Base-by-base conservation (phyloP, 441 rosid species). In the Eruca vesicaria region DNA sequence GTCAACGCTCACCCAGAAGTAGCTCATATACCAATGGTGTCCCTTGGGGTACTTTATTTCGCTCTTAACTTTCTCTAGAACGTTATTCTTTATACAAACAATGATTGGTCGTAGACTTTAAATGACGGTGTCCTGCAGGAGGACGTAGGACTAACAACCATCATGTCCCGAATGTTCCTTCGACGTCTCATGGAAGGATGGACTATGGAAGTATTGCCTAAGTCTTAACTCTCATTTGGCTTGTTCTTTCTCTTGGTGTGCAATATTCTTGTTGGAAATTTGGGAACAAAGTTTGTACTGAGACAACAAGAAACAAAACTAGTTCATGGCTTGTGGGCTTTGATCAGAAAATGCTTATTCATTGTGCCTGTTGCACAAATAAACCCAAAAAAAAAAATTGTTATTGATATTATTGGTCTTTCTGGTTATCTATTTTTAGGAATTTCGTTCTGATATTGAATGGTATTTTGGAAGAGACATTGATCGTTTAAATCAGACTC, bases 161-260 rank as follows among this genome's bases (percentile, higher is more conserved):
- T 83, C 85, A 93, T 32, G 80, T 84, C 69, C 76, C 93, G 28
- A 90, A 84, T 85, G 86, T 89, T 56, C 94, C 87, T 14, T 86
- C 98, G 9, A 73, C 97, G 82, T 88, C 94, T 67, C 93, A 93
- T 57, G 97, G 96, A 76, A 93, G 91, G 87, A 91, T 87, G 83
- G 98, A 96, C 81, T 84, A 87, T 67, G 98, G 95, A 85, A 92
- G 90, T 83, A 88, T 89, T 77, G 81, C 88, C 62, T 92, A 84
- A 85, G 79, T 82, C 68, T 18, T 28, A 73, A 72, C 76, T 77
- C 55, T 79, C 67, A 68, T 69, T 73, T 69, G 15, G 59, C 60
- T 79, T 66, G 73, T 60, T 74, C 82, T 74, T 81, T 78, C 63
- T 48, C 72, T 64, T 62, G 48, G 77, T 52, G 80, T 87, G 86